These are phyloP conservation scores for Botryotinia globosa DNA, from an alignment of 2,329 filamentous ascomycete genomes.

Conservation along the genomic window DNA sequence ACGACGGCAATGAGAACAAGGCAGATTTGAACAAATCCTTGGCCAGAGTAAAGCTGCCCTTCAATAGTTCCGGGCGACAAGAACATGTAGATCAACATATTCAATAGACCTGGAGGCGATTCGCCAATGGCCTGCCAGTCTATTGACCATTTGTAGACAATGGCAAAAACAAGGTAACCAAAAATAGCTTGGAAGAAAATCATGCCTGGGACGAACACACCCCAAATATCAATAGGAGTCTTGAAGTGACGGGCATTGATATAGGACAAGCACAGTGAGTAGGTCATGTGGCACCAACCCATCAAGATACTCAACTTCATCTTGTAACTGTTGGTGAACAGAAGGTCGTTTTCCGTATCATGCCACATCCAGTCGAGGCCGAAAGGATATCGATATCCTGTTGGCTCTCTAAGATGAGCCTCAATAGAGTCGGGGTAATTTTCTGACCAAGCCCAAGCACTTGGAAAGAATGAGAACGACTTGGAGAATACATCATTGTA, in stretches of 20 bases:
- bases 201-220: constrained; percentile 97
- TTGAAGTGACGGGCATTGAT: constrained; percentile 95
- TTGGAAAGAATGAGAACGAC: constrained; percentile 82
- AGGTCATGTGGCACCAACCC: constrained; percentile 98
- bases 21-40: constrained; percentile 70
- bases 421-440: constrained; percentile 64
- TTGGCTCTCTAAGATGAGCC: constrained; percentile 58
- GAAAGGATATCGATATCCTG: constrained; percentile 84
- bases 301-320: constrained; percentile 99
- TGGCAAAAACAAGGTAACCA: constrained; percentile 89
- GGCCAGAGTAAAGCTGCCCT: constrained; percentile 73
- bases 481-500: constrained; percentile 98
- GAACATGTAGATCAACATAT: constrained; percentile 99
- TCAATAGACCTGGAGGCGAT: constrained; percentile 81
- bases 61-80: constrained; percentile 74
- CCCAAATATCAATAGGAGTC: constrained; percentile 91
- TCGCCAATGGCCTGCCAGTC: constrained; percentile 69
- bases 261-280: constrained; percentile 88
- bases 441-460: constrained; percentile 77
- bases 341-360: constrained; percentile 86
- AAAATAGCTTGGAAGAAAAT: constrained; percentile 99
- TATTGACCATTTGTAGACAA: constrained; percentile 95
- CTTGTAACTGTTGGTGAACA: constrained; percentile 99
- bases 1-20: constrained; percentile 77
- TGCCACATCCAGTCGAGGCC: constrained; percentile 97